These are phyloP conservation scores for Parietichytrium sp. DNA, from an alignment of 108 stramenopile genomes.

Conservation along the genomic window DNA sequence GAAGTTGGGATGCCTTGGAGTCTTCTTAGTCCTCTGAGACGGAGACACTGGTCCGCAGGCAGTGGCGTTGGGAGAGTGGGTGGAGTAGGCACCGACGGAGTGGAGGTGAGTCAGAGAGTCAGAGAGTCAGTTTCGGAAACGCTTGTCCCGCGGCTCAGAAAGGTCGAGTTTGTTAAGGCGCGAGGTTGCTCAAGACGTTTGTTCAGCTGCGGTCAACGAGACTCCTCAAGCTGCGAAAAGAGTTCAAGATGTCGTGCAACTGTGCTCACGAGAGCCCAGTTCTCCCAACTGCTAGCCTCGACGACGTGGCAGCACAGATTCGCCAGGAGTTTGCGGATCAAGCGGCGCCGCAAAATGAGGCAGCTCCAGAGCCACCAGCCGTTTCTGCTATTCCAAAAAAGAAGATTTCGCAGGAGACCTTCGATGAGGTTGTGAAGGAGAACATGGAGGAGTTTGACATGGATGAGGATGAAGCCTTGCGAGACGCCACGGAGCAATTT, in stretches of 20 bases:
- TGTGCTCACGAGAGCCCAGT: not conserved
- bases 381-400: slow-evolving; percentile 28
- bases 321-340: not conserved
- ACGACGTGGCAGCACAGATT: slow-evolving; percentile 28
- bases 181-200: no score
- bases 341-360: not conserved
- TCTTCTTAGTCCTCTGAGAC: no score
- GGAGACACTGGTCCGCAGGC: no score
- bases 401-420: slow-evolving; percentile 57
- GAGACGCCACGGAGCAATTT: slow-evolving; percentile 55
- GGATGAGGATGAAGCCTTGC: slow-evolving; percentile 47
- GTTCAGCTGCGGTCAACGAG: no score
- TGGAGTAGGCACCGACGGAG: no score
- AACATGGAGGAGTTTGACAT: slow-evolving; percentile 62
- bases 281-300: slow-evolving; percentile 2
- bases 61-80: no score
- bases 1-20: no score
- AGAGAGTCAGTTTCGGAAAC: no score
- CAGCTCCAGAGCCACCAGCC: not conserved
- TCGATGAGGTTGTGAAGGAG: slow-evolving; percentile 60
- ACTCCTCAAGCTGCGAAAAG: not conserved
- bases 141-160: no score
- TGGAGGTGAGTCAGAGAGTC: no score
- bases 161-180: no score
- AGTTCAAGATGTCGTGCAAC: not conserved